Percentiles rank a stretch among this genome's conserved stretches.
These are phyloP conservation scores for Lachnellula arida DNA, from an alignment of 2,329 filamentous ascomycete genomes.

Conservation along the genomic window DNA sequence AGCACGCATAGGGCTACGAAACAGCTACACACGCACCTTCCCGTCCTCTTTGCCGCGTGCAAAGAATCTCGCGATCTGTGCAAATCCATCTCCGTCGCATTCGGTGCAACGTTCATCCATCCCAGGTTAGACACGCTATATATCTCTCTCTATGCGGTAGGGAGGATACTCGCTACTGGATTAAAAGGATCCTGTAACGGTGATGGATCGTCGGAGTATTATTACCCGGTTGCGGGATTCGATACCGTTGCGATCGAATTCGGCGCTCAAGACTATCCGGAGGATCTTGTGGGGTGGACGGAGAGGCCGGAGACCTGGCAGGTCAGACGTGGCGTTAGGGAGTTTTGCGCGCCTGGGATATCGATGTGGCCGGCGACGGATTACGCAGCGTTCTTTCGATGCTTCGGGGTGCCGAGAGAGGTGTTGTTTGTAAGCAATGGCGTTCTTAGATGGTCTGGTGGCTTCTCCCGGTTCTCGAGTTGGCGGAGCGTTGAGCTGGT, in stretches of 20 bases:
- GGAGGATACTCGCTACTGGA: constrained; percentile 9
- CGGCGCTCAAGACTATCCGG: constrained; percentile 7
- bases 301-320: constrained; percentile 8
- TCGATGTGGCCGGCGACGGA: constrained; percentile 6
- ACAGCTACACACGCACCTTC: constrained; percentile 9
- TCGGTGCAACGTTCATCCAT: constrained; percentile 8
- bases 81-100: constrained; percentile 6
- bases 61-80: constrained; percentile 12
- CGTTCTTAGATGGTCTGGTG: constrained; percentile 1
- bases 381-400: constrained; percentile 11
- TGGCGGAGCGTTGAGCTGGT: constrained; percentile 6
- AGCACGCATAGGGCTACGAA: constrained; percentile 4
- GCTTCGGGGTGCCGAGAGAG: constrained; percentile 7
- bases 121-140: constrained; percentile 11
- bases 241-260: constrained; percentile 12
- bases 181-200: constrained; percentile 9
- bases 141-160: constrained; percentile 11
- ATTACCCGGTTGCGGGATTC: constrained; percentile 4
- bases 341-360: constrained; percentile 4
- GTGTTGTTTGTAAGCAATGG: constrained; percentile 7
- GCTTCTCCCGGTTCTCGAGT: neutral
- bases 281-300: constrained; percentile 8
- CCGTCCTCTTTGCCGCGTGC: constrained; percentile 9
- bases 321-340: constrained; percentile 8
- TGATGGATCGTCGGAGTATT: constrained; percentile 5